phyloP scores from a whole-genome alignment of 805 yeast species.

The Huiozyma naganishii region DNA sequence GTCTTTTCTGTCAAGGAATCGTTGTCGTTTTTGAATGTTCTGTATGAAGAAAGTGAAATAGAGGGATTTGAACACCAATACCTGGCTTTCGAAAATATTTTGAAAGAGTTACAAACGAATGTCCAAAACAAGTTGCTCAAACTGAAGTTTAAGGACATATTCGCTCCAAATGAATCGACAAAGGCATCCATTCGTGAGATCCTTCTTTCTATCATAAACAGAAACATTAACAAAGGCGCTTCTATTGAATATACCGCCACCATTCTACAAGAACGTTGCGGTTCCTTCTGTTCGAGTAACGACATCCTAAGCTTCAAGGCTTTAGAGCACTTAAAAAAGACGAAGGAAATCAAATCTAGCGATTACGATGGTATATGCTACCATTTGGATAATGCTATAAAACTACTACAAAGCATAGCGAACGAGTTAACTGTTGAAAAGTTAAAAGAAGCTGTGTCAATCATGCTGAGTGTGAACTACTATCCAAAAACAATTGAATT shows the following conservation, averaged over 20 bases:
- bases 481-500: slow-evolving; percentile 81
- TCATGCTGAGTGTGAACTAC: slow-evolving; percentile 67
- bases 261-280: slow-evolving; percentile 83
- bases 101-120: slow-evolving; percentile 57
- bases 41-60: slow-evolving; percentile 57
- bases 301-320: slow-evolving; percentile 93
- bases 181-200: slow-evolving; percentile 68
- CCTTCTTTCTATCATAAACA: slow-evolving; percentile 78
- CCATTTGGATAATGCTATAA: slow-evolving; percentile 60
- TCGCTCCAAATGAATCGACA: slow-evolving; percentile 52
- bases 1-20: slow-evolving; percentile 80
- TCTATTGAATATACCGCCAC: slow-evolving; percentile 85
- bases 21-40: slow-evolving; percentile 71
- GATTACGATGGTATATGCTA: slow-evolving; percentile 65
- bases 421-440: slow-evolving; percentile 70
- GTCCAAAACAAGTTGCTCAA: slow-evolving; percentile 57
- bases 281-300: slow-evolving; percentile 85
- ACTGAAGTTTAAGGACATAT: slow-evolving; percentile 62
- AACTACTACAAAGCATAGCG: slow-evolving; percentile 67
- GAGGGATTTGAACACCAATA: slow-evolving; percentile 27
- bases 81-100: slow-evolving; percentile 48
- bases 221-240: slow-evolving; percentile 82
- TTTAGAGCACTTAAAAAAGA: slow-evolving; percentile 79
- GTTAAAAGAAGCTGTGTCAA: slow-evolving; percentile 67
- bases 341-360: slow-evolving; percentile 59